These are phyloP conservation scores for Ophiostoma australiae DNA, from an alignment of 2,329 filamentous ascomycete genomes.

Conservation along the genomic window DNA sequence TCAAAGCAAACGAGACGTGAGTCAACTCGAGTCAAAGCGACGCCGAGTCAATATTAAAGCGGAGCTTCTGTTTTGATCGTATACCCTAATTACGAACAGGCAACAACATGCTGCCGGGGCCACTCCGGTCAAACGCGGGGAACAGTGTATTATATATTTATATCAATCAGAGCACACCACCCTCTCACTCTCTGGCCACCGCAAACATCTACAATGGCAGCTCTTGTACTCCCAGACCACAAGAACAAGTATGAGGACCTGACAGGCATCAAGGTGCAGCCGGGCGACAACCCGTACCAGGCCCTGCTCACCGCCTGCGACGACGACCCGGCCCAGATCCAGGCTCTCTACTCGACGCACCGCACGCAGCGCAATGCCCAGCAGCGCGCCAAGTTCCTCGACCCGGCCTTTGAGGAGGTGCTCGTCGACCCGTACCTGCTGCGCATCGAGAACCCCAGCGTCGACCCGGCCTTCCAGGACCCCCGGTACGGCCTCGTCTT, in stretches of 20 bases:
- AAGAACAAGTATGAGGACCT: slow-evolving; percentile 52
- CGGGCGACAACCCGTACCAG: slow-evolving; percentile 69
- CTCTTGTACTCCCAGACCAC: slow-evolving; percentile 39
- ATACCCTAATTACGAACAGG: background rate
- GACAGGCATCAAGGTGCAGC: slow-evolving; percentile 46
- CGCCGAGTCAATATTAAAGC: background rate
- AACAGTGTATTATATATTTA: background rate
- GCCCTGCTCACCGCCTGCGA: slow-evolving; percentile 64
- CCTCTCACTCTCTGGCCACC: background rate
- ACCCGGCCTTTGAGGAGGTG: slow-evolving; percentile 62
- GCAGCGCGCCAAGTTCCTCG: slow-evolving; percentile 69
- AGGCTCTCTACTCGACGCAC: slow-evolving; percentile 67
- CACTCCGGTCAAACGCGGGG: background rate
- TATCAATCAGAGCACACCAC: background rate
- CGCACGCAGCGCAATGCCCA: slow-evolving; percentile 69
- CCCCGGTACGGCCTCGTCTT: slow-evolving; percentile 77
- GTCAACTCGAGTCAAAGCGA: background rate
- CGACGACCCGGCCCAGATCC: slow-evolving; percentile 66
- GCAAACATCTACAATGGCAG: slow-evolving; percentile 15
- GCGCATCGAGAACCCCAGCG: slow-evolving; percentile 58
- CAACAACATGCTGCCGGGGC: background rate
- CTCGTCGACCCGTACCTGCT: slow-evolving; percentile 71
- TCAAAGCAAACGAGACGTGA: no score
- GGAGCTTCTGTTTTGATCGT: background rate
- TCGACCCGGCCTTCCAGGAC: slow-evolving; percentile 67